Conservation (phyloP, 768 basidiomycete genomes). For the Hydnomerulius pinastri region DNA sequence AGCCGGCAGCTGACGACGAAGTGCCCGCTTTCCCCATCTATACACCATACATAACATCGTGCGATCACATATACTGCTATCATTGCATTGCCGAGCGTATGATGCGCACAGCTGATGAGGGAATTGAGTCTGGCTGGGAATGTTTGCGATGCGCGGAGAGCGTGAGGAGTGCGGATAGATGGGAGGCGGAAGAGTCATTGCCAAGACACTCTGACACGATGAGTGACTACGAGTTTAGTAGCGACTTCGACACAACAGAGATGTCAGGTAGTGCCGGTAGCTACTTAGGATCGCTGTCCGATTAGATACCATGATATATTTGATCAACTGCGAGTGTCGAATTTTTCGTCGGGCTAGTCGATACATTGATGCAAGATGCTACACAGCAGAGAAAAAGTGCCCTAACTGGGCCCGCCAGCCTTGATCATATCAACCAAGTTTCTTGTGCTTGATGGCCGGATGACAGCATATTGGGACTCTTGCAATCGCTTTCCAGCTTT, state of each 20-base stretch:
- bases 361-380: conserved; percentile 10
- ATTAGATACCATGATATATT: conserved; percentile 14
- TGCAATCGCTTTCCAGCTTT: conserved; percentile 55
- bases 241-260: conserved; percentile 46
- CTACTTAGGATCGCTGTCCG: conserved; percentile 37
- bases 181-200: conserved; percentile 30
- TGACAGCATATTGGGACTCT: conserved; percentile 60
- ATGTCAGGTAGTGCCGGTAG: conserved; percentile 52
- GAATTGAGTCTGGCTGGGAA: conserved; percentile 62
- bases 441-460: conserved; percentile 40
- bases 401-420: conserved; percentile 18
- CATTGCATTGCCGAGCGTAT: conserved; percentile 87
- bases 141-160: conserved; percentile 78
- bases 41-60: conserved; percentile 81
- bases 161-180: conserved; percentile 67
- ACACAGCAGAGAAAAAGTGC: not conserved
- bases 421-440: conserved; percentile 43
- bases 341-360: not conserved
- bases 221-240: conserved; percentile 65
- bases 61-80: conserved; percentile 91
- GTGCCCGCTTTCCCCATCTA: conserved; percentile 68
- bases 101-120: conserved; percentile 70
- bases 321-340: not conserved
- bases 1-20: conserved; percentile 24
- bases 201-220: conserved; percentile 28